These are phyloP conservation scores for Saturnispora sanitii DNA, from an alignment of 805 yeast genomes.

Conservation along the genomic window DNA sequence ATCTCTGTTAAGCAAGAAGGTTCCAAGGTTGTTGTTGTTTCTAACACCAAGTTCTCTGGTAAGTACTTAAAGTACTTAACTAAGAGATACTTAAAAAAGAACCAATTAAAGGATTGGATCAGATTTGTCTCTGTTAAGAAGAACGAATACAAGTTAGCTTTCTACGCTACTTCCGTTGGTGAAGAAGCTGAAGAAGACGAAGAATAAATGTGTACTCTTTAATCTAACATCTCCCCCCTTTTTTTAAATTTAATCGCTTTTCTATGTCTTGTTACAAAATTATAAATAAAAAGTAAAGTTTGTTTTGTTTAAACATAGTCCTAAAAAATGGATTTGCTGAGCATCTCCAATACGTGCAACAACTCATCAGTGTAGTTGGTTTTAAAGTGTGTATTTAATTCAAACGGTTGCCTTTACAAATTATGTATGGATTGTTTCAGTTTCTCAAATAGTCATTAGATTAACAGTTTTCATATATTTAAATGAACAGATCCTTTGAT, in stretches of 20 bases:
- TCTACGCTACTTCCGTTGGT: slow-evolving; percentile 94
- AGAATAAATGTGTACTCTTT: slow-evolving; percentile 45
- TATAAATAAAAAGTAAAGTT: neutral
- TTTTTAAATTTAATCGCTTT: slow-evolving; percentile 1
- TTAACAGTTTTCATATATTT: too few species aligned
- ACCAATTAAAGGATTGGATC: slow-evolving; percentile 99
- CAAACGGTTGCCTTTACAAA: too few species aligned
- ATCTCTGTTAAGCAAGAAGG: slow-evolving; percentile 83
- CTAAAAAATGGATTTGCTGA: too few species aligned
- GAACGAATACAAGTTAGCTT: slow-evolving; percentile 93
- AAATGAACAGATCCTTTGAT: too few species aligned
- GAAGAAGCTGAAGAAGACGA: slow-evolving; percentile 77
- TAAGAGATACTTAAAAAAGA: slow-evolving; percentile 99
- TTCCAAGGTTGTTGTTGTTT: slow-evolving; percentile 75
- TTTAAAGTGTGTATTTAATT: too few species aligned
- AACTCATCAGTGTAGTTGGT: too few species aligned
- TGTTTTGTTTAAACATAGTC: neutral
- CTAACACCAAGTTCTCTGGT: slow-evolving; percentile 96
- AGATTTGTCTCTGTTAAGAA: slow-evolving; percentile 95
- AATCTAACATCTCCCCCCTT: slow-evolving; percentile 10
- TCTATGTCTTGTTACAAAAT: neutral
- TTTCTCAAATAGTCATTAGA: too few species aligned
- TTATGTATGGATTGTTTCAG: too few species aligned
- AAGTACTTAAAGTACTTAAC: slow-evolving; percentile 99
- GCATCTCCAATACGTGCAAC: too few species aligned